Evolutionary conservation across 306 rosid genomes (phyloP).

Genomic region (Fagus crenata): DNA sequence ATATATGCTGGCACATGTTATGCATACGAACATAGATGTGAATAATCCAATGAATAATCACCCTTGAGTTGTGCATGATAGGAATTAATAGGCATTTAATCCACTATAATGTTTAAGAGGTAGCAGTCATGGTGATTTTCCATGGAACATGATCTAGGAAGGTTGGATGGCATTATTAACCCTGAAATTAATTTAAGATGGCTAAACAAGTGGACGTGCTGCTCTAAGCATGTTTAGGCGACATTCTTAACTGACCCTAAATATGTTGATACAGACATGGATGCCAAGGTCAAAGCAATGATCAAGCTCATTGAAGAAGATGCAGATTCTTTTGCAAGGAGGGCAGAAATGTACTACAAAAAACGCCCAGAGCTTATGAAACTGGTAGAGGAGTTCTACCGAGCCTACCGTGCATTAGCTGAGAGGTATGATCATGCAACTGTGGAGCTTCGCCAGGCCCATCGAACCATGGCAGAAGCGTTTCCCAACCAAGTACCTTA

Average conservation of each 20-base stretch:
- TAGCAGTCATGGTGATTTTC: neutral
- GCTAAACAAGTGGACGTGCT: neutral
- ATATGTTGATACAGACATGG: conserved; percentile 70
- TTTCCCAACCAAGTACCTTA: conserved; percentile 79
- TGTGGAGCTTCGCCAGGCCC: conserved; percentile 90
- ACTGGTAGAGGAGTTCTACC: conserved; percentile 94
- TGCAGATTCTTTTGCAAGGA: conserved; percentile 98
- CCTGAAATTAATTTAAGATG: neutral
- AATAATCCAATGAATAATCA: neutral
- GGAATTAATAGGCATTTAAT: neutral
- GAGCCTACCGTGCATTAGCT: conserved; percentile 98
- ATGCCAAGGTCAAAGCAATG: conserved; percentile 95
- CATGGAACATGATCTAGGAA: conserved; percentile 1
- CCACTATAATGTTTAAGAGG: neutral
- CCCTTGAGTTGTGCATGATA: neutral
- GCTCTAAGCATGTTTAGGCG: neutral
- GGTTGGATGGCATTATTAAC: neutral
- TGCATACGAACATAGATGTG: neutral
- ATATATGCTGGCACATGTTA: neutral
- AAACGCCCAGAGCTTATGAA: conserved; percentile 98
- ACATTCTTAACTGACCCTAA: conserved; percentile 21
- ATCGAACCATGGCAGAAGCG: conserved; percentile 88
- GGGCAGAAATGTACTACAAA: conserved; percentile 99
- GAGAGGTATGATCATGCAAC: conserved; percentile 99
- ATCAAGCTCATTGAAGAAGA: conserved; percentile 99